Percentiles rank a stretch among this genome's conserved stretches.
phyloP scores from a whole-genome alignment of 2,329 filamentous ascomycete species.

The Ophioceras dolichostomum region DNA sequence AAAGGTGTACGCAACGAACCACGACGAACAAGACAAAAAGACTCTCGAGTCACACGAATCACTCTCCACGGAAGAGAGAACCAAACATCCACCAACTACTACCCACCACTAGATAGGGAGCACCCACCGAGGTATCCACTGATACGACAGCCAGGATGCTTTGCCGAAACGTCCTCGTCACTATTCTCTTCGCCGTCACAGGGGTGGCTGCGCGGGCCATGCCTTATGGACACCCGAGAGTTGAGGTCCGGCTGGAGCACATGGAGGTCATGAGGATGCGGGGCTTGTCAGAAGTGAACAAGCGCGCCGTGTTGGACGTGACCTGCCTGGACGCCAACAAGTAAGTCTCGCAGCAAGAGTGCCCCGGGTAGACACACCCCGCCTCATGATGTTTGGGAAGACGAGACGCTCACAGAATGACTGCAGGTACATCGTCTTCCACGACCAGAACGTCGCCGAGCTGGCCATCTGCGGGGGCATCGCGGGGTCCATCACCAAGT shows the following conservation, averaged over 20 bases:
- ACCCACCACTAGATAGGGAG: too few relatives aligned
- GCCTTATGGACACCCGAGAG: slow-evolving; percentile 18
- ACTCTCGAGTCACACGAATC: too few relatives aligned
- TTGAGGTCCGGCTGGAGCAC: slow-evolving; percentile 26
- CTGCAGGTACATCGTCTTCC: slow-evolving; percentile 28
- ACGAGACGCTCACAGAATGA: not conserved
- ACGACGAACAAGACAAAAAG: too few relatives aligned
- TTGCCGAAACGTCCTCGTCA: slow-evolving; percentile 10
- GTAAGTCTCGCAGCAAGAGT: slow-evolving; percentile 19
- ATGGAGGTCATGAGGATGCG: slow-evolving; percentile 30
- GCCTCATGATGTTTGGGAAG: not conserved
- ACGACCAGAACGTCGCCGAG: slow-evolving; percentile 46
- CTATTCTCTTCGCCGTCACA: slow-evolving; percentile 3
- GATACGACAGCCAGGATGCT: slow-evolving; percentile 21
- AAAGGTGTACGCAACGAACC: too few relatives aligned
- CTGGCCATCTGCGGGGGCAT: slow-evolving; percentile 44
- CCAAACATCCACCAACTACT: too few relatives aligned
- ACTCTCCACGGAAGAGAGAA: too few relatives aligned
- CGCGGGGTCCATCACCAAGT: slow-evolving; percentile 29
- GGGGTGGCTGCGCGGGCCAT: slow-evolving; percentile 3
- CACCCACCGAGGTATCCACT: too few relatives aligned
- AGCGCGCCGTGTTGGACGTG: slow-evolving; percentile 24
- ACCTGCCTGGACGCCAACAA: slow-evolving; percentile 26
- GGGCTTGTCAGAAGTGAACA: slow-evolving; percentile 23
- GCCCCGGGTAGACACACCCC: too few relatives aligned